These are phyloP conservation scores for Coccomyxa sp. DNA, from an alignment of 139 green algal genomes.

Conservation along the genomic window DNA sequence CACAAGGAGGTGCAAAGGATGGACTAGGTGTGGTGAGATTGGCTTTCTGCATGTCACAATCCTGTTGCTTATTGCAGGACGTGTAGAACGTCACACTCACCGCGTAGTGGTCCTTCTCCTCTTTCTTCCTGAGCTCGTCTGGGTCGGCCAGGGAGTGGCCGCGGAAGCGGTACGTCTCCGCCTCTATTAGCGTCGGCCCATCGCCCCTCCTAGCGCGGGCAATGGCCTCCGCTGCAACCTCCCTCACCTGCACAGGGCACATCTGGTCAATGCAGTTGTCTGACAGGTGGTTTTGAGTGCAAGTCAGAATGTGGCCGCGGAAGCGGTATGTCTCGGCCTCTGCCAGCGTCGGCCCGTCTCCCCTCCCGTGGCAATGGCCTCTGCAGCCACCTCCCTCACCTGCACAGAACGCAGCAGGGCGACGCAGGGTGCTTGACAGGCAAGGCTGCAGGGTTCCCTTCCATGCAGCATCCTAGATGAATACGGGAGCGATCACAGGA, in stretches of 20 bases:
- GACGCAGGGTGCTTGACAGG: too few species aligned
- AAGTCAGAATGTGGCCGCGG: constrained; percentile 95
- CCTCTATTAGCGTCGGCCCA: constrained; percentile 96
- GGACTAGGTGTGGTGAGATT: too few species aligned
- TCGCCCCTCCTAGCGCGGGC: constrained; percentile 83
- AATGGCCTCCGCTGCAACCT: constrained; percentile 88
- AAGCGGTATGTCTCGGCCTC: constrained; percentile 98
- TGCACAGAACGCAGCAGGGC: constrained; percentile 29
- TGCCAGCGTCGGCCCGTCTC: constrained; percentile 96
- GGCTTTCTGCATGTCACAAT: too few species aligned
- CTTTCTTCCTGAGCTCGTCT: constrained; percentile 90
- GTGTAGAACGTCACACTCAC: too few species aligned
- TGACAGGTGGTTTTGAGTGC: too few species aligned
- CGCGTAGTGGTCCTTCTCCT: constrained; percentile 87
- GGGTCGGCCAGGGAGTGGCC: constrained; percentile 97
- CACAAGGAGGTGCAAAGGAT: too few species aligned
- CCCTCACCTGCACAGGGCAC: constrained; percentile 53
- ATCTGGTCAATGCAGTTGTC: too few species aligned
- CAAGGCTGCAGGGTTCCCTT: too few species aligned
- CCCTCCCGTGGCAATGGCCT: constrained; percentile 81
- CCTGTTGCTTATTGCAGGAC: too few species aligned
- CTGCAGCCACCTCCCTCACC: constrained; percentile 80
- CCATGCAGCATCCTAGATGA: too few species aligned
- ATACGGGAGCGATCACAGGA: too few species aligned
- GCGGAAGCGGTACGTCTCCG: constrained; percentile 96